Conservation (phyloP, 768 basidiomycete species). For the Termitomyces sp. region DNA sequence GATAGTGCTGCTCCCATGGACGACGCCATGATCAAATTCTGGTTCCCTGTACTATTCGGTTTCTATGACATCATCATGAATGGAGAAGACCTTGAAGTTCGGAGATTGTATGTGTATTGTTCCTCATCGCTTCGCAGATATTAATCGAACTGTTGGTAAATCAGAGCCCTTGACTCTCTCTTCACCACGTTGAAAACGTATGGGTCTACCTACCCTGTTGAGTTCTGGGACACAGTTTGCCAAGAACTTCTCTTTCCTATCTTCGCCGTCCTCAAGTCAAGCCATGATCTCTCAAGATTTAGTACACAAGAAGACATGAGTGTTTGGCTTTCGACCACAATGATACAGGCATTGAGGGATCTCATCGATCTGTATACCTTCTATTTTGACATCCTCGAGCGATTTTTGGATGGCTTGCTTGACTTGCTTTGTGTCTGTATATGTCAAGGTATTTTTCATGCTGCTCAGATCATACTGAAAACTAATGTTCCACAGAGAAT, state of each 20-base stretch:
- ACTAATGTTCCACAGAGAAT: slow-evolving; percentile 61
- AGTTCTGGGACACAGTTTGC: slow-evolving; percentile 98
- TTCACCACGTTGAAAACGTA: slow-evolving; percentile 92
- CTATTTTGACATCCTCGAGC: slow-evolving; percentile 87
- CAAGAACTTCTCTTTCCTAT: slow-evolving; percentile 97
- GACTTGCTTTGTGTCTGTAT: slow-evolving; percentile 95
- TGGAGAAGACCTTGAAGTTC: slow-evolving; percentile 95
- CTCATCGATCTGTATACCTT: slow-evolving; percentile 94
- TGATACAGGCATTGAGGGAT: slow-evolving; percentile 96
- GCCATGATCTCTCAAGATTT: slow-evolving; percentile 88
- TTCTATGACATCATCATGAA: slow-evolving; percentile 99
- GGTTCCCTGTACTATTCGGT: slow-evolving; percentile 96
- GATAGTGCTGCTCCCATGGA: slow-evolving; percentile 39
- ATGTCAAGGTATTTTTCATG: slow-evolving; percentile 72
- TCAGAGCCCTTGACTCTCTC: slow-evolving; percentile 91
- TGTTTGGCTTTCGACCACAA: slow-evolving; percentile 97
- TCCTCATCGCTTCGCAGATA: background rate
- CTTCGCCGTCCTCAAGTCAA: slow-evolving; percentile 91
- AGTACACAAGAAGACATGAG: slow-evolving; percentile 98
- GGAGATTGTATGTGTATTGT: slow-evolving; percentile 71
- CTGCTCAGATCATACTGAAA: background rate
- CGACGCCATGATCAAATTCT: slow-evolving; percentile 92
- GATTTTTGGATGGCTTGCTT: slow-evolving; percentile 87
- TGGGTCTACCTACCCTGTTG: slow-evolving; percentile 76
- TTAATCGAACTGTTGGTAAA: slow-evolving; percentile 4